Percentiles rank a stretch among this genome's conserved stretches.
Conservation (phyloP, 2,329 filamentous ascomycete species). For the Colletotrichum aenigma region DNA sequence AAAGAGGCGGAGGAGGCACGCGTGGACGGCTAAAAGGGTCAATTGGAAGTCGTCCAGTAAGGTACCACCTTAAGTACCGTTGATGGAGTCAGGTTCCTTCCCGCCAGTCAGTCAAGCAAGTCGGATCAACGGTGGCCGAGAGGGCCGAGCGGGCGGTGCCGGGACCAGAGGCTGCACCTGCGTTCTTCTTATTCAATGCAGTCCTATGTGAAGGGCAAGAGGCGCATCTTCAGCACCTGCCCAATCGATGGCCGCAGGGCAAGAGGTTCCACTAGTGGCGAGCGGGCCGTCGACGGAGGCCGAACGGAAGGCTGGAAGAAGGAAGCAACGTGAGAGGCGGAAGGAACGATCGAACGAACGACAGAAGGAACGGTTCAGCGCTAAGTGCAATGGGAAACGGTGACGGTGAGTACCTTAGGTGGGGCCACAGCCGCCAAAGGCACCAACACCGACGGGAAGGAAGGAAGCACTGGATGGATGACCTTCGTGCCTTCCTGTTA, state of each 20-base stretch:
- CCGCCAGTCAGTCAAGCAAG: background rate
- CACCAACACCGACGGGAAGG: background rate
- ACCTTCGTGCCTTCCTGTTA: background rate
- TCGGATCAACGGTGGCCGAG: slow-evolving; percentile 11
- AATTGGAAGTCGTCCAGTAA: background rate
- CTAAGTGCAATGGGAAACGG: background rate
- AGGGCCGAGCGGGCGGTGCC: background rate
- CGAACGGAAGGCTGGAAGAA: background rate
- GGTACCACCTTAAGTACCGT: background rate
- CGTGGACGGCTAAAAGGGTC: background rate
- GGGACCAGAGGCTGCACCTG: background rate
- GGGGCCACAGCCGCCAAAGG: background rate
- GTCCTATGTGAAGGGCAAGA: background rate
- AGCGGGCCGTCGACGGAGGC: background rate
- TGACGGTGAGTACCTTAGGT: background rate
- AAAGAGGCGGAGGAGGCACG: background rate
- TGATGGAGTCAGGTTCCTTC: background rate
- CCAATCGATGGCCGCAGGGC: background rate
- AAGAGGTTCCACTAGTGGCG: background rate
- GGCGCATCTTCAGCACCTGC: background rate
- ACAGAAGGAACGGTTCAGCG: background rate
- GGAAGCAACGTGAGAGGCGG: background rate
- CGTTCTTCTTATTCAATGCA: background rate
- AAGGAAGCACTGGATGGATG: background rate
- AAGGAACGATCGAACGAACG: background rate